These are phyloP conservation scores for Nannizzia gypsea DNA, from an alignment of 2,329 filamentous ascomycete species.

Conservation along the genomic window DNA sequence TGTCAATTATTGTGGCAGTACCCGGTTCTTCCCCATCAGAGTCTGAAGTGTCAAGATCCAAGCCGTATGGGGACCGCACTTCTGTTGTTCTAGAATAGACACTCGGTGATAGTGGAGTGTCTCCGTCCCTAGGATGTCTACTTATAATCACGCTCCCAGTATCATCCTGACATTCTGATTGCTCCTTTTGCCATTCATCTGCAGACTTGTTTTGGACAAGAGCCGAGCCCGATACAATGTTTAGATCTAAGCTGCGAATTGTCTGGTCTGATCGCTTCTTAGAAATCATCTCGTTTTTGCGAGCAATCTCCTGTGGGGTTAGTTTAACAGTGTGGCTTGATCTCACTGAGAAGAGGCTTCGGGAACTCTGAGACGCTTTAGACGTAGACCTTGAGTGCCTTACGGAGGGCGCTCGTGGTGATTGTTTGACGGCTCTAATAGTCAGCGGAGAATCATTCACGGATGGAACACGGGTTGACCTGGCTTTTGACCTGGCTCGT, in stretches of 20 bases:
- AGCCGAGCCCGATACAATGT: background rate
- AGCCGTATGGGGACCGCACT: conserved; percentile 15
- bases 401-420: conserved; percentile 7
- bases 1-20: conserved; percentile 17
- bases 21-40: conserved; percentile 13
- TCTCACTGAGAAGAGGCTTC: conserved; percentile 7
- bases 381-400: background rate
- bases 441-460: background rate
- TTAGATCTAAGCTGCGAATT: background rate
- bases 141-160: conserved; percentile 13
- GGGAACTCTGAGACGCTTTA: conserved; percentile 5
- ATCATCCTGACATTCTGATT: conserved; percentile 5
- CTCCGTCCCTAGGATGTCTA: background rate
- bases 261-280: background rate
- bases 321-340: conserved; percentile 5
- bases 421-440: conserved; percentile 12
- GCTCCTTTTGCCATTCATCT: background rate
- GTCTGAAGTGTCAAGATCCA: conserved; percentile 6
- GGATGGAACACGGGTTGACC: background rate
- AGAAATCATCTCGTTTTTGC: conserved; percentile 16
- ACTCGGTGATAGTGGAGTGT: conserved; percentile 20
- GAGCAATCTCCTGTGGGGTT: conserved; percentile 16
- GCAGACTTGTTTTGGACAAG: background rate
- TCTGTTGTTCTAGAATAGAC: conserved; percentile 25
- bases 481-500: conserved; percentile 8